Percentiles rank a stretch among this genome's conserved stretches.
Conservation (phyloP, 805 yeast species). For the Yamadazyma olivae region DNA sequence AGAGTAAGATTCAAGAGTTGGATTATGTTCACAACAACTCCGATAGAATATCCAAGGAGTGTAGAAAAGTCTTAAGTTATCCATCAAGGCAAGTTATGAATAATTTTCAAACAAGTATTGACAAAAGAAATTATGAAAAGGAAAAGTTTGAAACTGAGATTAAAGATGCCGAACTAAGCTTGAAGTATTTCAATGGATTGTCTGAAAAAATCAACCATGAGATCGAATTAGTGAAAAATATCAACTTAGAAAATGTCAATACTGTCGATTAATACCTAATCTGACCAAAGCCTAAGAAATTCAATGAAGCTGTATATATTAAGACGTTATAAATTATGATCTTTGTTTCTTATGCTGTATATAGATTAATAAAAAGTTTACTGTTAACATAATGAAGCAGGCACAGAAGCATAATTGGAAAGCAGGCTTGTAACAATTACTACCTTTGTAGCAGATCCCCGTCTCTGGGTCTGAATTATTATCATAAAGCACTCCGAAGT, state of each 20-base stretch:
- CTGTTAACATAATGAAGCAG: conserved; percentile 22
- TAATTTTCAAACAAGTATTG: conserved; percentile 63
- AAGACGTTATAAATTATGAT: too few relatives aligned
- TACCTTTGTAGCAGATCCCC: conserved; percentile 37
- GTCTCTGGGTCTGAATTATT: conserved; percentile 36
- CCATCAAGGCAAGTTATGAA: conserved; percentile 82
- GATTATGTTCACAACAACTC: conserved; percentile 83
- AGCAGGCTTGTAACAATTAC: conserved; percentile 35
- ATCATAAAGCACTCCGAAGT: conserved; percentile 56
- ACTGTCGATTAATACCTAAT: conserved; percentile 29
- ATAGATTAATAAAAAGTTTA: conserved; percentile 24
- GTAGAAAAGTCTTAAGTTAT: conserved; percentile 71
- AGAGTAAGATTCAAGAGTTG: conserved; percentile 53
- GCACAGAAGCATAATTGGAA: conserved; percentile 28
- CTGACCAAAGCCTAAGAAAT: too few relatives aligned
- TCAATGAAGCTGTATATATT: background rate
- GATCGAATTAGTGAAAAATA: conserved; percentile 34
- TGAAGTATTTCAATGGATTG: conserved; percentile 52
- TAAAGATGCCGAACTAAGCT: conserved; percentile 54
- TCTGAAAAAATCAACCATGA: conserved; percentile 44
- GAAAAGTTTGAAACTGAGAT: conserved; percentile 51
- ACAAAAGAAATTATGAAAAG: conserved; percentile 56
- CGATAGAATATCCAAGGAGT: conserved; percentile 74
- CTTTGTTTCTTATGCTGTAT: conserved; percentile 17
- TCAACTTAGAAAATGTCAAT: conserved; percentile 43